Percentiles rank a stretch among this genome's conserved stretches.
Evolutionary conservation across 2,329 filamentous ascomycete species (phyloP).

Genomic region (Aspergillus ochraceoroseus): DNA sequence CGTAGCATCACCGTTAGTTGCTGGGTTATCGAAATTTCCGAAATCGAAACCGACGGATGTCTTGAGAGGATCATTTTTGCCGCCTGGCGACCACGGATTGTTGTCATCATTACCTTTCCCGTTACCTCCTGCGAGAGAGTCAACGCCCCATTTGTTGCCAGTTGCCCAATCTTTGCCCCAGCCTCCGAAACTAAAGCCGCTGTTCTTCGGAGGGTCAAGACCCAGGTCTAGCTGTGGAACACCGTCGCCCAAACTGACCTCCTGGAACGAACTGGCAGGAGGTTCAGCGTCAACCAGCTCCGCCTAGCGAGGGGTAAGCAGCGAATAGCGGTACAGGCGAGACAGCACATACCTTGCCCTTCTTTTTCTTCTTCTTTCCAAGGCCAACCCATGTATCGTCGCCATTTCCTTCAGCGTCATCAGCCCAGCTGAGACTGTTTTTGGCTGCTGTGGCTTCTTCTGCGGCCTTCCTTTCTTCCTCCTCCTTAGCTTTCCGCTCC

Average conservation of each 20-base stretch:
- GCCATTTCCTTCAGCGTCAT: slow-evolving; percentile 40
- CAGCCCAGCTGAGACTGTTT: slow-evolving; percentile 44
- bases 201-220: slow-evolving; percentile 46
- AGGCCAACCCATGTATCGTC: slow-evolving; percentile 53
- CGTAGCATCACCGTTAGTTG: slow-evolving; percentile 38
- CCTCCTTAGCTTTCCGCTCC: slow-evolving; percentile 25
- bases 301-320: slow-evolving; percentile 6
- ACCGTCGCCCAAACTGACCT: slow-evolving; percentile 61
- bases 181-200: slow-evolving; percentile 47
- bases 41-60: slow-evolving; percentile 41
- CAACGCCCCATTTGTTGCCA: slow-evolving; percentile 47
- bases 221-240: slow-evolving; percentile 55
- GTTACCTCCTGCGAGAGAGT: slow-evolving; percentile 32
- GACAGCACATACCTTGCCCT: slow-evolving; percentile 48
- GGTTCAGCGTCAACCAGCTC: slow-evolving; percentile 36
- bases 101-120: slow-evolving; percentile 31
- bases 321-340: background rate
- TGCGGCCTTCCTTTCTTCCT: slow-evolving; percentile 28
- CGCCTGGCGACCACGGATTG: slow-evolving; percentile 41
- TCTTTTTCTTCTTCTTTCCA: slow-evolving; percentile 56
- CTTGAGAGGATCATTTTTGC: slow-evolving; percentile 38
- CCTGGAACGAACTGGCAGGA: slow-evolving; percentile 56
- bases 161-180: slow-evolving; percentile 60
- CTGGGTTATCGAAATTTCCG: slow-evolving; percentile 39
- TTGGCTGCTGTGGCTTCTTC: slow-evolving; percentile 28